Conservation (phyloP, 148 eudicot species). For the Pharnaceum exiguum region DNA sequence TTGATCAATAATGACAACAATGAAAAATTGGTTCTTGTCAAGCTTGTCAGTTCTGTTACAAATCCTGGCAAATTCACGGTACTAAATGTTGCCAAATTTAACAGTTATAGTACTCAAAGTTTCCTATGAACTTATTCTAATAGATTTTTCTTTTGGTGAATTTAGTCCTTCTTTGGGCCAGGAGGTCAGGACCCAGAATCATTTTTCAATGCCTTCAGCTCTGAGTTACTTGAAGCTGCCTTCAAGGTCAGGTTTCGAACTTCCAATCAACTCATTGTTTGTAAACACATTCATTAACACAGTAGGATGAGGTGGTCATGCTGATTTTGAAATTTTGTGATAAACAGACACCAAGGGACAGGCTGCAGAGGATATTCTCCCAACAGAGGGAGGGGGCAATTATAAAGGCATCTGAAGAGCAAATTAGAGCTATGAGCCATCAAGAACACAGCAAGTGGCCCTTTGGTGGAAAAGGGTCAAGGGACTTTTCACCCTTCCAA, state of each 20-base stretch:
- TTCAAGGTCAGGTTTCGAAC: constrained; percentile 39
- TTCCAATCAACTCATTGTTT: neutral
- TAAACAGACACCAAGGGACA: constrained; percentile 36
- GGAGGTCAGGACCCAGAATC: constrained; percentile 70
- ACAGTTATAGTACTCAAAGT: neutral
- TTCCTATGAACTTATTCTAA: neutral
- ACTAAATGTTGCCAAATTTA: neutral
- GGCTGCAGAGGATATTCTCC: constrained; percentile 35
- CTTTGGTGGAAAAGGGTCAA: constrained; percentile 35
- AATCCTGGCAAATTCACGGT: constrained; percentile 67
- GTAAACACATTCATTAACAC: neutral
- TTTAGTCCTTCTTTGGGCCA: constrained; percentile 54
- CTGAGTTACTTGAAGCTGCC: constrained; percentile 64
- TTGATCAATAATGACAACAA: constrained; percentile 54
- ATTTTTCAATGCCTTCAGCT: constrained; percentile 51
- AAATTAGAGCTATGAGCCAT: constrained; percentile 53
- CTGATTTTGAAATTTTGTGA: neutral
- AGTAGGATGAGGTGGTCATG: neutral
- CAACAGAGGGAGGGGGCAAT: constrained; percentile 45
- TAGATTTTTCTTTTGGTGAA: neutral
- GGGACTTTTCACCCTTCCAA: constrained; percentile 31
- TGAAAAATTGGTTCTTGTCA: constrained; percentile 44
- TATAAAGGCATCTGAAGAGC: constrained; percentile 58
- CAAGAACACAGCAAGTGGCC: constrained; percentile 51
- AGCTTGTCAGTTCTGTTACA: constrained; percentile 51